Evolutionary conservation across 768 basidiomycete species (phyloP).

Genomic region (Hortiboletus campestris): DNA sequence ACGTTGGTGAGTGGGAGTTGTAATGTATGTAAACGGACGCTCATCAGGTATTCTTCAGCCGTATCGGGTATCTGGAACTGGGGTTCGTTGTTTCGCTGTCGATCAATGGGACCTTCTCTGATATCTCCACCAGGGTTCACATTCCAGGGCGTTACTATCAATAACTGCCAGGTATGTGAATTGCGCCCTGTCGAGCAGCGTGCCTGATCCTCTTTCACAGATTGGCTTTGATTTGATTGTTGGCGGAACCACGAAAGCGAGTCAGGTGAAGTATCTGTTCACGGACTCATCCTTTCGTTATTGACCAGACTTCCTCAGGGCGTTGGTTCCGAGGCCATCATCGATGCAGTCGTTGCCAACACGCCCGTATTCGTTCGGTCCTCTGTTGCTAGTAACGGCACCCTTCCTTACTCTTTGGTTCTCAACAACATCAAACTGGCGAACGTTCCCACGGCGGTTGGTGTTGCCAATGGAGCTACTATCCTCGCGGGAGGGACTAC

Average conservation of each 20-base stretch:
- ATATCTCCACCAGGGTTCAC: constrained; percentile 41
- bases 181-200: not conserved
- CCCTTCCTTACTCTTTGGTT: constrained; percentile 34
- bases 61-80: constrained; percentile 39
- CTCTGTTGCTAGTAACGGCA: constrained; percentile 29
- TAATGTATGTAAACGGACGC: not conserved
- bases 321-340: constrained; percentile 42
- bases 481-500: constrained; percentile 37
- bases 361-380: constrained; percentile 44
- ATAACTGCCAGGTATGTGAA: constrained; percentile 31
- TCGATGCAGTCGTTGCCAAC: constrained; percentile 46
- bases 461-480: constrained; percentile 26
- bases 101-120: not conserved
- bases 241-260: constrained; percentile 32
- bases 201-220: constrained; percentile 5
- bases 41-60: constrained; percentile 16
- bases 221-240: constrained; percentile 47
- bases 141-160: constrained; percentile 50
- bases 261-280: constrained; percentile 29
- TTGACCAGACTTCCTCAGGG: constrained; percentile 27
- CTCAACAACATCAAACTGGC: constrained; percentile 36
- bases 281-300: not conserved
- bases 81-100: constrained; percentile 28
- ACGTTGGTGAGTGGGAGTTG: constrained; percentile 29
- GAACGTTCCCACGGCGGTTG: constrained; percentile 36